Base-by-base conservation (phyloP, 2,329 filamentous ascomycete species). In the Neophaeococcomyces mojaviensis region DNA sequence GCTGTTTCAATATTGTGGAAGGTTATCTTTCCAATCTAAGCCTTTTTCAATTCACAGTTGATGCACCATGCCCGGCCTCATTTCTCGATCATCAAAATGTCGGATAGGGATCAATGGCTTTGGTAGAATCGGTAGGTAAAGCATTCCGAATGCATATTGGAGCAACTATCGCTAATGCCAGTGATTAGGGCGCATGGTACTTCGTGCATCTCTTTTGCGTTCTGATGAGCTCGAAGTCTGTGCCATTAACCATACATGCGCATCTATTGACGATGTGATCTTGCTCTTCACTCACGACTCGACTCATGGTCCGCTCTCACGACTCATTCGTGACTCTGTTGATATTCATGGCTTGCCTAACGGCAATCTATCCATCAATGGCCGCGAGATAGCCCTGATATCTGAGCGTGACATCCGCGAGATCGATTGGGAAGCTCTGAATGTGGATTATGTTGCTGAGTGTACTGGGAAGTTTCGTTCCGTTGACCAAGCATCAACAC, bases 341-440 rank as follows among this genome's bases (percentile, higher is more conserved):
- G 9, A 36, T 18, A 36, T 10, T 36, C 9, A 18, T 10, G 16
- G 34, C 8, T 8, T 10, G 9, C 34, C 34, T 10, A 36, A 36
- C 16, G 16, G 34, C 34, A 36, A 18, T 18, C 34, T 36, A 16
- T 36, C 34, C 8, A 36, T 36, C 16, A 36, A 36, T 18, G 34
- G 34, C 9, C 34, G 16, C 8, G 34, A 18, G 18, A 18, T 36
- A 10, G 8, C 34, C 8, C 16, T 36, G 9, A 18, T 18, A 9
- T 36, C 34, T 36, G 9, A 36, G 16, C 34, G 34, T 16, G 18
- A 36, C 34, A 36, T 36, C n/a, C n/a, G n/a, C 34, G 34, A 36
- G 34, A 36, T n/a, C 79, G 78, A 62, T 86, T 78, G 39, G 73
- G 72, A 7, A 86, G 67, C 3, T 77, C 67, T 0, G 80, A 80